Conservation (phyloP, 345 rosid species). For the Moricandia arvensis region DNA sequence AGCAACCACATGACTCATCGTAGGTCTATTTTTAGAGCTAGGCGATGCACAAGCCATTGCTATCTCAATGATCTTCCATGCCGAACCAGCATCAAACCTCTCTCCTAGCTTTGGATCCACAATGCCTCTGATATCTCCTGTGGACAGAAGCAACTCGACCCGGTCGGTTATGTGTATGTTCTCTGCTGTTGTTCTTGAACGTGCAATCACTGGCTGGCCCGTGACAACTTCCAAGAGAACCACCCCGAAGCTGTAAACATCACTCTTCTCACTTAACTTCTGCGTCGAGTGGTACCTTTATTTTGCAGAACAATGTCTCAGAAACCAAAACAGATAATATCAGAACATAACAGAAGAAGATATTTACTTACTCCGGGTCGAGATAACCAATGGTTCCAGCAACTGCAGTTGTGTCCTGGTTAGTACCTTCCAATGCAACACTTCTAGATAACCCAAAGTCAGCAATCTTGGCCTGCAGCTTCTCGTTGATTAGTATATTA, state of each 20-base stretch:
- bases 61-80: slow-evolving; percentile 50
- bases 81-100: slow-evolving; percentile 38
- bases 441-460: slow-evolving; percentile 62
- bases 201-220: slow-evolving; percentile 39
- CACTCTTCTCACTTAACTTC: neutral
- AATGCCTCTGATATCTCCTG: slow-evolving; percentile 38
- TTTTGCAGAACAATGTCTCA: neutral
- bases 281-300: slow-evolving; percentile 28
- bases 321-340: neutral
- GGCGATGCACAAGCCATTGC: slow-evolving; percentile 4
- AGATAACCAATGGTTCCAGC: slow-evolving; percentile 59
- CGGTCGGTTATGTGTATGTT: slow-evolving; percentile 38
- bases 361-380: slow-evolving; percentile 54
- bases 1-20: slow-evolving; percentile 25
- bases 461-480: slow-evolving; percentile 56
- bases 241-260: slow-evolving; percentile 56
- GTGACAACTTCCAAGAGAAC: slow-evolving; percentile 53
- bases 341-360: neutral
- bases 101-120: slow-evolving; percentile 51
- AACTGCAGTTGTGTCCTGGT: slow-evolving; percentile 35
- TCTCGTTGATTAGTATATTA: slow-evolving; percentile 54
- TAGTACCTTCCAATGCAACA: slow-evolving; percentile 36
- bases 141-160: slow-evolving; percentile 33
- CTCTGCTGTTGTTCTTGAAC: slow-evolving; percentile 11
- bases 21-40: neutral